These are phyloP conservation scores for Talaromyces liani DNA, from an alignment of 495 filamentous ascomycete genomes.

Conservation along the genomic window DNA sequence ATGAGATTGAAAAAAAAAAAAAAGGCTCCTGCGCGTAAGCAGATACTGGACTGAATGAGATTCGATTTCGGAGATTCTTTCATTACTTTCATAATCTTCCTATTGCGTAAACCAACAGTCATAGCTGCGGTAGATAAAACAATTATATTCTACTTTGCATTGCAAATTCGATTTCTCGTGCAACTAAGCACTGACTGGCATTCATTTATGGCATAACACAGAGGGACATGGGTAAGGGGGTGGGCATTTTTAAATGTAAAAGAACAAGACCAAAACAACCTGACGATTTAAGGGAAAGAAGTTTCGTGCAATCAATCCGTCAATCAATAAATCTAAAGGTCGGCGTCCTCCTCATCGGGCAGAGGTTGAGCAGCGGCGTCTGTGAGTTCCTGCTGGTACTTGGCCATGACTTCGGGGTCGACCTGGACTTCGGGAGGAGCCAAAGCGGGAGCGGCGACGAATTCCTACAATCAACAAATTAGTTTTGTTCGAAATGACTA, in stretches of 20 bases:
- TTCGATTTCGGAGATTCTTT: neutral
- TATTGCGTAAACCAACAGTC: neutral
- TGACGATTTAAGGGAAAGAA: neutral
- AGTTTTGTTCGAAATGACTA: neutral
- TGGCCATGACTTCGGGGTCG: slow-evolving; percentile 68
- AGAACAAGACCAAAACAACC: neutral
- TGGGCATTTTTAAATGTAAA: neutral
- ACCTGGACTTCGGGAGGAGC: slow-evolving; percentile 88
- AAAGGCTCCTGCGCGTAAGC: no score
- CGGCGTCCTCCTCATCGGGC: slow-evolving; percentile 90
- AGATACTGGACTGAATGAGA: neutral
- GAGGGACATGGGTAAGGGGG: neutral
- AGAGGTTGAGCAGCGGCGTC: slow-evolving; percentile 76
- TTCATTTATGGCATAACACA: slow-evolving; percentile 6
- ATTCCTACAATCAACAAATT: slow-evolving; percentile 55
- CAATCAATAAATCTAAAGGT: slow-evolving; percentile 42
- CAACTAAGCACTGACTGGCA: neutral
- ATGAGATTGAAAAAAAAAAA: no score
- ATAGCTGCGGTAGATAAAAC: neutral
- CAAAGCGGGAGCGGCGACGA: slow-evolving; percentile 90
- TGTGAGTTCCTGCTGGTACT: slow-evolving; percentile 85
- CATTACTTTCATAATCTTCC: neutral
- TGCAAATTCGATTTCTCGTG: slow-evolving; percentile 3
- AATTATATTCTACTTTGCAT: slow-evolving; percentile 6
- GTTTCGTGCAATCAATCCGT: neutral